phyloP scores from a whole-genome alignment of 148 eudicot species.

The Rhododendron simsii region DNA sequence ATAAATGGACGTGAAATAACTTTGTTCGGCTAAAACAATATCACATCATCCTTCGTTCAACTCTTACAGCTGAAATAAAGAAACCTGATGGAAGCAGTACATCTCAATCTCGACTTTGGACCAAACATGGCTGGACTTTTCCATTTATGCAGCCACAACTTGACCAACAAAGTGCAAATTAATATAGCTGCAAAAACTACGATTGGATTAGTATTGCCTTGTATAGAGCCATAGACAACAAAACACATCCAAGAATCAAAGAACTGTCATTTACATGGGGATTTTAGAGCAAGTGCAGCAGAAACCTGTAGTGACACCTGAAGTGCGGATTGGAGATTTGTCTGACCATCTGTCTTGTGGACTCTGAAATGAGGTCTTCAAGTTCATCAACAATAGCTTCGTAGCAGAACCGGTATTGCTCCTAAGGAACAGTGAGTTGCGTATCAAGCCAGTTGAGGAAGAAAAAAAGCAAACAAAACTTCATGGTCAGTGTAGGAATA shows the following conservation, averaged over 20 bases:
- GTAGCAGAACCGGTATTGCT: slow-evolving; percentile 76
- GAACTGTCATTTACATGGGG: background rate
- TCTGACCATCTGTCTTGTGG: slow-evolving; percentile 18
- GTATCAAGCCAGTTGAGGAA: background rate
- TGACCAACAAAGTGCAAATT: background rate
- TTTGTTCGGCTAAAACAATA: no score
- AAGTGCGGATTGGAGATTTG: background rate
- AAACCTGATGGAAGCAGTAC: background rate
- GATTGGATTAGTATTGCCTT: background rate
- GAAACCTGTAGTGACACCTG: background rate
- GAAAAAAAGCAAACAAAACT: background rate
- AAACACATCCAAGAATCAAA: background rate
- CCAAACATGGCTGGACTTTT: background rate
- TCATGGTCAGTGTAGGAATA: background rate
- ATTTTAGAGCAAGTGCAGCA: slow-evolving; percentile 1
- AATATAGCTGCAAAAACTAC: background rate
- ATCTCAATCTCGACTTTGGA: background rate
- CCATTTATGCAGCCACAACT: background rate
- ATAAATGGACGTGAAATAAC: background rate
- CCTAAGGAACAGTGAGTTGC: slow-evolving; percentile 35
- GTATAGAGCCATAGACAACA: background rate
- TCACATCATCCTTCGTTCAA: background rate
- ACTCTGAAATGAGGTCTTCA: slow-evolving; percentile 54
- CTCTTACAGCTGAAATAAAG: background rate
- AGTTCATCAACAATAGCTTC: slow-evolving; percentile 68